A percentile compares a stretch with the other conserved stretches of the same genome.
Evolutionary conservation across 768 basidiomycete genomes (phyloP).

Genomic region (Suillus placidus): DNA sequence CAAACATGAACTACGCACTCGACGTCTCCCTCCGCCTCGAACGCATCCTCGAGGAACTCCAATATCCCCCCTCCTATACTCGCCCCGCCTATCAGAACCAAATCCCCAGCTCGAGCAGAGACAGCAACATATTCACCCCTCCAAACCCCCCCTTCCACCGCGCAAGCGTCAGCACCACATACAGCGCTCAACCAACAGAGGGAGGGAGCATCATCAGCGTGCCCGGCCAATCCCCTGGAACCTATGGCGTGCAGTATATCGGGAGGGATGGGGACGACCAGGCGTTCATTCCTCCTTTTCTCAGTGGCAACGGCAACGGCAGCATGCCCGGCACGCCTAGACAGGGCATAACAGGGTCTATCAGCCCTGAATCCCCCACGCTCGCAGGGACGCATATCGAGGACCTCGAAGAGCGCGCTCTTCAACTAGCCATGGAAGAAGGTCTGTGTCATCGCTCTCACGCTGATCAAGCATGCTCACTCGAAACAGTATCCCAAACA

Average conservation of each 20-base stretch:
- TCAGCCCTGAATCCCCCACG: constrained; percentile 12
- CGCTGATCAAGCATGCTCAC: neutral
- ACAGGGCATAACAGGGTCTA: constrained; percentile 19
- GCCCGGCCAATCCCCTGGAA: constrained; percentile 36
- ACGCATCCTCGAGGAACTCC: constrained; percentile 32
- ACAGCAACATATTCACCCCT: neutral
- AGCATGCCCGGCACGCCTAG: constrained; percentile 20
- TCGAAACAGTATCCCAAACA: constrained; percentile 45
- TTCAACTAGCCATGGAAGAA: constrained; percentile 55
- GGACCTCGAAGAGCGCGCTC: constrained; percentile 51
- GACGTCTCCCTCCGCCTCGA: constrained; percentile 43
- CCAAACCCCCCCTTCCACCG: constrained; percentile 6
- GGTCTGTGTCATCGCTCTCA: constrained; percentile 30
- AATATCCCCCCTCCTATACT: constrained; percentile 3
- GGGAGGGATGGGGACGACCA: constrained; percentile 66
- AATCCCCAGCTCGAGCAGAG: neutral
- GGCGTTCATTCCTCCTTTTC: constrained; percentile 29
- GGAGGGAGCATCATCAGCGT: neutral
- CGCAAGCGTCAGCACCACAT: constrained; percentile 27
- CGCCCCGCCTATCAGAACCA: constrained; percentile 23
- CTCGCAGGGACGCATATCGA: constrained; percentile 29
- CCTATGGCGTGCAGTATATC: constrained; percentile 68
- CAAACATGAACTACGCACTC: constrained; percentile 86
- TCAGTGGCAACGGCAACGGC: constrained; percentile 8
- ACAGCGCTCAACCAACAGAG: constrained; percentile 18